Base-by-base conservation (phyloP, 371 early-diverging fungal species). In the Phascolomyces articulosus region DNA sequence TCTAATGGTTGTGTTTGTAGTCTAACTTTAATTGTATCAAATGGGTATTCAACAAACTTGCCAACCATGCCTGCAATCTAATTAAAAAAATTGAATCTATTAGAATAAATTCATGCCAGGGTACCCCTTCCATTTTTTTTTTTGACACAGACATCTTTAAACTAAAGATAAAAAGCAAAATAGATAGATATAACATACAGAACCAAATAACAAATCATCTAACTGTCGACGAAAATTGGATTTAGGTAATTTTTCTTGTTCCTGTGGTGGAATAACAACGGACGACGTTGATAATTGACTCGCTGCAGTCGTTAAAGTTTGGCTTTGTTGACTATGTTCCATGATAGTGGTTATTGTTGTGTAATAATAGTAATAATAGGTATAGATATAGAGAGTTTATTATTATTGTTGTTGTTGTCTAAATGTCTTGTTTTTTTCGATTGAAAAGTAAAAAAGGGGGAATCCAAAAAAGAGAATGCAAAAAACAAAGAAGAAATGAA, bases 1-100 rank as follows among this genome's bases (percentile, higher is more conserved):
- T 85, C 82, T 59, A 90, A 68, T 0, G 95, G 92, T 72, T 93
- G 93, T 1, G 95, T 90, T 71, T 98, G 98, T 54, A 97, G 87
- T 10, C 97, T 89, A 24, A 96, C 96, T 68, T 98, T 98, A 77
- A 98, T 84, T 1, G 98, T 97, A 83, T 98, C 98, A 74, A 97
- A 96, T 18, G 98, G 98, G 73, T 92, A 95, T 75, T 98, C 98
- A 60, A 96, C 91, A 64, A 94, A 79, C 85, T 97, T 97, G 70
- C 95, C 96, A 47, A 90, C 83, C 77, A 96, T 89, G 40, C 98
- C 98, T 8, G 96, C 91, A 29, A 93, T 64, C 91, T 89, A 73
- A 9, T 38, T 38, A 38, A 38, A 38, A 38, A 38, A 13, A 38
- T 38, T 9, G 38, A 38, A n/a, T n/a, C n/a, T n/a, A n/a, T n/a